Conservation (phyloP, 2,329 filamentous ascomycete genomes). For the Emmonsia crescens region DNA sequence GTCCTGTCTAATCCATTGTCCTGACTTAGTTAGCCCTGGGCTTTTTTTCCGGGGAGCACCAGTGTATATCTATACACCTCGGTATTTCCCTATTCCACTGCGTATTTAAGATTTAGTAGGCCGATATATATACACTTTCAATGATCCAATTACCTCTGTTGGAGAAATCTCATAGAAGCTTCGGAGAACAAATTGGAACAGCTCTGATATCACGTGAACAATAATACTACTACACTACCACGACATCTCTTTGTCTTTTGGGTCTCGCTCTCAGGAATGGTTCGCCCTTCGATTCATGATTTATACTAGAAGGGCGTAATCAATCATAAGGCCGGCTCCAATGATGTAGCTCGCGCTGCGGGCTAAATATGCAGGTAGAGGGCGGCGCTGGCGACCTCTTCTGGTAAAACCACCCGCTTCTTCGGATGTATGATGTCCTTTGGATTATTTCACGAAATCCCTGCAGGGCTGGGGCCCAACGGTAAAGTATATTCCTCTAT, state of each 20-base stretch:
- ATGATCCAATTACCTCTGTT: neutral
- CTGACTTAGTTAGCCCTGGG: no score
- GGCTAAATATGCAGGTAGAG: slow-evolving; percentile 21
- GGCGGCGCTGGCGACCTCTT: slow-evolving; percentile 23
- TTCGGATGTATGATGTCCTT: slow-evolving; percentile 9
- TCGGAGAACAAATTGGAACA: neutral
- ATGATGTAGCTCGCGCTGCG: slow-evolving; percentile 22
- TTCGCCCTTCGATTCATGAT: neutral
- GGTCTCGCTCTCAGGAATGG: neutral
- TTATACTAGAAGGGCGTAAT: slow-evolving; percentile 15
- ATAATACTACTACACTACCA: no score
- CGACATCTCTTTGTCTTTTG: neutral
- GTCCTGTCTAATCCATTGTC: no score
- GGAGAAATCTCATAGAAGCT: neutral
- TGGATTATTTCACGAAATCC: slow-evolving; percentile 10
- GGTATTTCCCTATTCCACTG: neutral
- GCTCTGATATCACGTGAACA: neutral
- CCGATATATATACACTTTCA: neutral
- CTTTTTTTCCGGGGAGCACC: no score
- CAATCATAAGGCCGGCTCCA: slow-evolving; percentile 17
- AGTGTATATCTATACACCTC: no score
- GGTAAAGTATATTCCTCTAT: no score
- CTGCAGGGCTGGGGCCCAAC: no score
- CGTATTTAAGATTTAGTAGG: neutral
- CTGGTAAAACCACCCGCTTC: slow-evolving; percentile 18